Conservation (phyloP, 1,284 basidiomycete genomes). For the Lentinula novae-zelandiae region DNA sequence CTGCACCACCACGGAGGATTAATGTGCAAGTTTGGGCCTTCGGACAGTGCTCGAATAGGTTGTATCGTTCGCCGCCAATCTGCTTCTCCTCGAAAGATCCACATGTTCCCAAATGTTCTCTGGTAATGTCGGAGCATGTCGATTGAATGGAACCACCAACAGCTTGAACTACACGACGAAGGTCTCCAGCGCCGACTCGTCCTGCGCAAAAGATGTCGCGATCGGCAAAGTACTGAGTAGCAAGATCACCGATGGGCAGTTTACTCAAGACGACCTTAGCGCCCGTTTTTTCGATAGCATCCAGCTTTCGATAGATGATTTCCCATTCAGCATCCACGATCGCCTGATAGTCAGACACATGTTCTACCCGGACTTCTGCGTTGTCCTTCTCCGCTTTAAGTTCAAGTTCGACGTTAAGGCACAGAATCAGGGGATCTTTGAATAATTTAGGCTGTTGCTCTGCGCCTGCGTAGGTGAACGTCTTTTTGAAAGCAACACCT, state of each 20-base stretch:
- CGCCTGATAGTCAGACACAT: constrained; percentile 96
- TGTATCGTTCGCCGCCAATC: constrained; percentile 97
- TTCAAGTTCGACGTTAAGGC: constrained; percentile 97
- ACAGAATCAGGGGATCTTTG: constrained; percentile 85
- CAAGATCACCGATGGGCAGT: constrained; percentile 97
- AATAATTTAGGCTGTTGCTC: constrained; percentile 99
- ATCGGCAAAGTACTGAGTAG: constrained; percentile 99
- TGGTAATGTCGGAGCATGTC: constrained; percentile 90
- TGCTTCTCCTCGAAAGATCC: constrained; percentile 93
- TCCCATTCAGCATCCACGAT: constrained; percentile 99
- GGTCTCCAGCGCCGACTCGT: constrained; percentile 87
- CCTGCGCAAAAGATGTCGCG: constrained; percentile 99
- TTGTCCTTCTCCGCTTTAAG: constrained; percentile 99
- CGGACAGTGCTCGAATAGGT: constrained; percentile 91
- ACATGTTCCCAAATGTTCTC: constrained; percentile 90
- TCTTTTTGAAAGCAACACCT: constrained; percentile 99
- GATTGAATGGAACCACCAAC: constrained; percentile 95
- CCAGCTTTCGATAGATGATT: constrained; percentile 97
- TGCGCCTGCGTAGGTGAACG: constrained; percentile 98
- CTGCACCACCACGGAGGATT: constrained; percentile 92
- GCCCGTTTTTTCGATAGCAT: constrained; percentile 94
- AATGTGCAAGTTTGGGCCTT: constrained; percentile 99
- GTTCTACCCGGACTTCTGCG: constrained; percentile 95
- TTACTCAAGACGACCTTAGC: constrained; percentile 98
- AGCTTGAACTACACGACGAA: constrained; percentile 93